phyloP scores from a whole-genome alignment of 176 grass and related monocot species.

The barley (Hordeum vulgare) region MorexV3_pseudomolecules_assembly NC_058521.1:474178716-474179215 shows the following conservation, averaged over 20 bases:
- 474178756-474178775: neutral
- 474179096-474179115: slow-evolving; percentile 65
- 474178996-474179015: neutral
- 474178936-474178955: slow-evolving; percentile 69
- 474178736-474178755: slow-evolving; percentile 16
- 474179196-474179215: slow-evolving; percentile 70
- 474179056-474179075: neutral
- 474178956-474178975: slow-evolving; percentile 74
- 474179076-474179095: slow-evolving; percentile 53
- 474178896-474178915: slow-evolving; percentile 40
- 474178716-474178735: neutral
- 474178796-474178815: slow-evolving; percentile 9
- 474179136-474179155: slow-evolving; percentile 78
- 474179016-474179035: slow-evolving; percentile 7
- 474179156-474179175: slow-evolving; percentile 48
- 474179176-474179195: slow-evolving; percentile 45
- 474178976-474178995: slow-evolving; percentile 27
- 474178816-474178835: neutral
- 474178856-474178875: neutral
- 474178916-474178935: slow-evolving; percentile 76
- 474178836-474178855: slow-evolving; percentile 8
- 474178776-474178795: neutral
- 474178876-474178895: neutral
- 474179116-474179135: slow-evolving; percentile 95
- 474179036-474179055: neutral